A percentile compares a stretch with the other conserved stretches of the same genome.
phyloP scores from a whole-genome alignment of 2,329 filamentous ascomycete species.

The Colletotrichum acutatum region DNA sequence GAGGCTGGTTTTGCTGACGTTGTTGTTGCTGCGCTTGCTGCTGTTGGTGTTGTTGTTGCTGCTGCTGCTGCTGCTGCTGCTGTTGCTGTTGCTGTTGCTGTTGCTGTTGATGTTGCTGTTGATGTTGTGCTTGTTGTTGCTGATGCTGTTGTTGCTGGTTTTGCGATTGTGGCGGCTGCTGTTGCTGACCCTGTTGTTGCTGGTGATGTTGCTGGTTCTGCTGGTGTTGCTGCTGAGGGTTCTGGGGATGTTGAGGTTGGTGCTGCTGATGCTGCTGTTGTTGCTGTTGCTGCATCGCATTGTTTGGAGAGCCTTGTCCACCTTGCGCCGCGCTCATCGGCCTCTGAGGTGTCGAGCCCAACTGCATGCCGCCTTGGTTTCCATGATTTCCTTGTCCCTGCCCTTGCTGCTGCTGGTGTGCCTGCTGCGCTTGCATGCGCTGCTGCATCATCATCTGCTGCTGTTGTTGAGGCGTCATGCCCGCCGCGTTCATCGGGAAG shows the following conservation, averaged over 20 bases:
- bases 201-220: slow-evolving; percentile 47
- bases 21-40: slow-evolving; percentile 43
- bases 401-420: slow-evolving; percentile 44
- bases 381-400: slow-evolving; percentile 49
- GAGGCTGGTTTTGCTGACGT: slow-evolving; percentile 48
- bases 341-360: slow-evolving; percentile 46
- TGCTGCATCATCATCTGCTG: slow-evolving; percentile 43
- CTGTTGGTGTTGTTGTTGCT: slow-evolving; percentile 43
- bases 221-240: slow-evolving; percentile 48
- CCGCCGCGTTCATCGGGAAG: slow-evolving; percentile 66
- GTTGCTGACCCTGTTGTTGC: slow-evolving; percentile 43
- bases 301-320: slow-evolving; percentile 49
- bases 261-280: slow-evolving; percentile 43
- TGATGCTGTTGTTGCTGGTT: slow-evolving; percentile 42
- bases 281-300: slow-evolving; percentile 42
- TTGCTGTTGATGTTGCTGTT: slow-evolving; percentile 46
- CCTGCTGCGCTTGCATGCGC: slow-evolving; percentile 37
- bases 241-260: slow-evolving; percentile 44
- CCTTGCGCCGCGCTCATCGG: slow-evolving; percentile 40
- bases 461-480: slow-evolving; percentile 54
- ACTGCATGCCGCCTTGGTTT: slow-evolving; percentile 33
- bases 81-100: slow-evolving; percentile 50
- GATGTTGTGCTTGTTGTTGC: slow-evolving; percentile 40
- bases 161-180: slow-evolving; percentile 43
- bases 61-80: slow-evolving; percentile 47